Base-by-base conservation (phyloP, 2,329 filamentous ascomycete genomes). In the Penicillium polonicum region DNA sequence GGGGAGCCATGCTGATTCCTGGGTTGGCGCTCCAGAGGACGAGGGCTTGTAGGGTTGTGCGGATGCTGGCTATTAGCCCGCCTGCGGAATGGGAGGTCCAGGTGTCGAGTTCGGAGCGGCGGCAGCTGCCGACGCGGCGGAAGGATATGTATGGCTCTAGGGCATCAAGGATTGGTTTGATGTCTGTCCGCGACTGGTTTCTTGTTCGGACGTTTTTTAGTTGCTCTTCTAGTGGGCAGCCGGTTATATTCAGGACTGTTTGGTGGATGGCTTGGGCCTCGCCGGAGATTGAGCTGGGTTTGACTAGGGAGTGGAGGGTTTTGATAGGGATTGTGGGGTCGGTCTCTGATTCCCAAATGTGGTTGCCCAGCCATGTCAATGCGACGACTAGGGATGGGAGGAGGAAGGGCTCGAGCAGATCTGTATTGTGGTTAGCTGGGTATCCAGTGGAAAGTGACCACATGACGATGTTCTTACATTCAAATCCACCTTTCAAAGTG, bases 401-500 rank as follows among this genome's bases (percentile, higher is more conserved):
- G 13, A 88, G 74, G 65, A 87, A 88, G 0, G 85, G 84, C 65
- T 87, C 84, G 9, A 86, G 79, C 0, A 88, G 75, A 68, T 87
- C 82, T 84, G 55, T 41, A 33, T 41, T 17, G 51, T 59, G 33
- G 62, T 66, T 51, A 56, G 48, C 17, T 23, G 23, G 3, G 25
- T 21, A 15, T 23, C 10, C 29, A 13, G 31, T 17, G 17, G 8
- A 3, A 46, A 29, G 13, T 48, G 23, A 49, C 15, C 25, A 38
- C 2, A 13, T 31, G n/a, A 19, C 54, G 21, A 63, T 46, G 29
- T 43, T 27, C 81, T 75, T 71, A 84, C 82, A 85, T 72, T 88
- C 85, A 54, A 88, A 77, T 0, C 85, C 85, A 8, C 82, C 81
- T 64, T 86, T 85, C 38, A 88, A 74, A 0, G 82, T 83, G 12